Conservation (phyloP, 2,329 filamentous ascomycete species). For the Aplosporella prunicola region DNA sequence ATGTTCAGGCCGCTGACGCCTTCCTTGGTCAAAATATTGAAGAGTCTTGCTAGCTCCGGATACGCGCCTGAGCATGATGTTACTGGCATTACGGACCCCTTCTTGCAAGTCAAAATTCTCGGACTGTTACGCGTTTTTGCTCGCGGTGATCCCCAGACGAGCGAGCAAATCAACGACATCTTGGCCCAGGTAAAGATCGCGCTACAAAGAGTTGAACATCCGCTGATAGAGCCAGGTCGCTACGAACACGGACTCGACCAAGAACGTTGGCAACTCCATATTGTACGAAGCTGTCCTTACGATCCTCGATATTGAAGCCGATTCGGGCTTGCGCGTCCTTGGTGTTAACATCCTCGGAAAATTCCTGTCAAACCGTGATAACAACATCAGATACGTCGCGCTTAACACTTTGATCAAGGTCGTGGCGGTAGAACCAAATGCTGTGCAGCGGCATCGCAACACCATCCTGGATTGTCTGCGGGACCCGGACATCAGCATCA, state of each 20-base stretch:
- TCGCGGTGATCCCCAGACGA: constrained; percentile 75
- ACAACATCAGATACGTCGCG: constrained; percentile 97
- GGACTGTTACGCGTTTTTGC: constrained; percentile 77
- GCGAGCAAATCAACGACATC: constrained; percentile 98
- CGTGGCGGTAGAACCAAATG: constrained; percentile 94
- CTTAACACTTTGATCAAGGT: constrained; percentile 97
- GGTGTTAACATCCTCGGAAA: constrained; percentile 98
- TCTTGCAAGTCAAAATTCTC: constrained; percentile 93
- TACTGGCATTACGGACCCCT: constrained; percentile 94
- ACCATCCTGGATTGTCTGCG: constrained; percentile 93
- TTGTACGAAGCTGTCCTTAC: constrained; percentile 95
- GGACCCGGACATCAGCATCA: constrained; percentile 96
- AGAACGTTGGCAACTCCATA: constrained; percentile 98
- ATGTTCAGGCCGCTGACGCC: constrained; percentile 84
- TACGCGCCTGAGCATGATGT: constrained; percentile 98
- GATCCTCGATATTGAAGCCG: constrained; percentile 95
- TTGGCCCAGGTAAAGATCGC: constrained; percentile 58
- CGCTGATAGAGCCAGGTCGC: constrained; percentile 51
- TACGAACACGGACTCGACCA: constrained; percentile 94
- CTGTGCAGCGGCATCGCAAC: constrained; percentile 92
- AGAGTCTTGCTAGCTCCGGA: constrained; percentile 84
- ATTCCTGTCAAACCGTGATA: constrained; percentile 96
- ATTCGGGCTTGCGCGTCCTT: constrained; percentile 84
- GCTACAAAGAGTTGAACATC: neutral
- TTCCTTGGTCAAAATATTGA: constrained; percentile 78